A percentile compares a stretch with the other conserved stretches of the same genome.
Conservation (phyloP, 345 rosid species). For the Viola odorata region DNA sequence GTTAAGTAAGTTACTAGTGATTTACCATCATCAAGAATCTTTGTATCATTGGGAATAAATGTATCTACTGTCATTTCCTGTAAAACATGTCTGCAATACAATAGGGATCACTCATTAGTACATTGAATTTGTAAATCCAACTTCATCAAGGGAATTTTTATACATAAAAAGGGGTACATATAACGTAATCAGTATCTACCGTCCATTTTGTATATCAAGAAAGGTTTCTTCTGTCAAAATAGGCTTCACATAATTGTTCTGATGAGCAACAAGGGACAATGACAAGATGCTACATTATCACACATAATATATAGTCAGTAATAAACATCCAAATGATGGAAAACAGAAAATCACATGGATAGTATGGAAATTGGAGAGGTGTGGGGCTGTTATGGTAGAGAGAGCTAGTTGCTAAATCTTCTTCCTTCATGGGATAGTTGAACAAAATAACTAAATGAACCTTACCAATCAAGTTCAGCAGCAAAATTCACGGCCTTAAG, state of each 20-base stretch:
- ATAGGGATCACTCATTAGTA: slow-evolving; percentile 1
- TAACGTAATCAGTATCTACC: slow-evolving; percentile 34
- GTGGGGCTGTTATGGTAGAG: neutral
- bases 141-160: neutral
- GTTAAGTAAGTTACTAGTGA: slow-evolving; percentile 2
- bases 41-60: slow-evolving; percentile 89
- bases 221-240: slow-evolving; percentile 58
- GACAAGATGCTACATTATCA: slow-evolving; percentile 57
- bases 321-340: neutral
- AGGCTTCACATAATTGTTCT: slow-evolving; percentile 89
- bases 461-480: slow-evolving; percentile 95
- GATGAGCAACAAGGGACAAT: slow-evolving; percentile 78
- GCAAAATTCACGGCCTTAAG: slow-evolving; percentile 76
- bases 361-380: neutral
- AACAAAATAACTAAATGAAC: slow-evolving; percentile 4
- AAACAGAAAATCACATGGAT: neutral
- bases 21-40: slow-evolving; percentile 55
- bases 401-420: neutral
- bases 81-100: slow-evolving; percentile 72
- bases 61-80: slow-evolving; percentile 98
- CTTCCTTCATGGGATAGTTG: neutral
- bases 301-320: slow-evolving; percentile 10
- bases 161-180: neutral
- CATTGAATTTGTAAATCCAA: neutral
- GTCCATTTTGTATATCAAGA: slow-evolving; percentile 82